Percentiles rank a stretch among this genome's conserved stretches.
These are phyloP conservation scores for Ganoderma sinense DNA, from an alignment of 1,284 basidiomycete genomes.

Conservation along the genomic window DNA sequence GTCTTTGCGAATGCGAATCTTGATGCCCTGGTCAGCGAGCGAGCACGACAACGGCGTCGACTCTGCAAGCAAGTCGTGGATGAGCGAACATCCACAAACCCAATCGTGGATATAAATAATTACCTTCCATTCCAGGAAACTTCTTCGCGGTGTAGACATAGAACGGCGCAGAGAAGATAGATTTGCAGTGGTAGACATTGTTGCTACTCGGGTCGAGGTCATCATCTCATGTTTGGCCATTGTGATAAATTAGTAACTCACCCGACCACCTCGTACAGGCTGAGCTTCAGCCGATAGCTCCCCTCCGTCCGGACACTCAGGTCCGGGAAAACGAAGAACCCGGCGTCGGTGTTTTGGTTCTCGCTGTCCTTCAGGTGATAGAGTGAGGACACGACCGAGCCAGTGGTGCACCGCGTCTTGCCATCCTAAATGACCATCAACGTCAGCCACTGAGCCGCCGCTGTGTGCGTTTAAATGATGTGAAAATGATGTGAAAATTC, in stretches of 20 bases:
- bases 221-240: neutral
- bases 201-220: conserved; percentile 21
- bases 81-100: conserved; percentile 13
- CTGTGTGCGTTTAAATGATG: neutral
- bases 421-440: conserved; percentile 63
- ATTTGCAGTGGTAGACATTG: conserved; percentile 77
- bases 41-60: conserved; percentile 89
- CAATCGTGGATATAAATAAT: neutral
- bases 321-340: conserved; percentile 92
- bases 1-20: conserved; percentile 91
- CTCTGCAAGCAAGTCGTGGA: conserved; percentile 54
- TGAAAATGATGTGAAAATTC: neutral
- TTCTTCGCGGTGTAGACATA: conserved; percentile 95
- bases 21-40: conserved; percentile 91
- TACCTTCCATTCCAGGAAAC: conserved; percentile 93
- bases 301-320: conserved; percentile 92
- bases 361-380: conserved; percentile 96
- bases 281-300: conserved; percentile 86
- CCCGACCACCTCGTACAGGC: conserved; percentile 93
- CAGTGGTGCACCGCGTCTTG: conserved; percentile 89
- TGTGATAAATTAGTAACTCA: conserved; percentile 50
- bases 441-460: neutral
- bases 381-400: conserved; percentile 90
- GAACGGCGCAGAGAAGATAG: conserved; percentile 86
- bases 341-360: conserved; percentile 83